Base-by-base conservation (phyloP, 371 early-diverging fungal genomes). In the Mucor mucedo region DNA sequence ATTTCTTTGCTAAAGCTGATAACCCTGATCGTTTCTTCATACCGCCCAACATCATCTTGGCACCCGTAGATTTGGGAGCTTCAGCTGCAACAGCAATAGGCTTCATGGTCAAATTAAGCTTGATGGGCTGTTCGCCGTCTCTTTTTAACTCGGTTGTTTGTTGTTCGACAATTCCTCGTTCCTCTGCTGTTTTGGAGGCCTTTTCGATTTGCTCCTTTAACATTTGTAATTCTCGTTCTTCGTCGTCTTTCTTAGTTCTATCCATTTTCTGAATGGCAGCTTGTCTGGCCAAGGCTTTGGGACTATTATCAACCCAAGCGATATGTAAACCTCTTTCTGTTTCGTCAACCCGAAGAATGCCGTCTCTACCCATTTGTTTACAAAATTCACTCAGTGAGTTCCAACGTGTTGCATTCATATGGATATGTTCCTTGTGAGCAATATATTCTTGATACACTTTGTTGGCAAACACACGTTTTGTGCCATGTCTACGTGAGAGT, bases 371-470 rank as follows among this genome's bases (percentile, higher is more conserved):
- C 40, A 98, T 78, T 66, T 91, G 78, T 72, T 86, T 90, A 60
- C 88, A 88, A 71, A 96, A 98, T 49, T 92, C 96, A 3, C 90
- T 78, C 16, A 98, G 77, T 5, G 95, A 83, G 16, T 85, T 79
- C 98, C 98, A 98, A 56, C 84, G 75, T 0, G 98, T 98, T 4
- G 97, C 86, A 67, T 97, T 98, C 97, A 98, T 97, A 74, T 98
- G 98, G 41, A 95, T 69, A 72, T 98, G 98, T 53, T 91, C 76
- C 29, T 91, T 79, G 74, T 98, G 95, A 9, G 89, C 70, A 65
- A 98, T 95, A 56, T 94, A 93, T 71, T 98, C 98, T 73, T 98
- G 95, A 78, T 98, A 98, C 0, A 98, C 97, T 39, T 87, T 86
- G 72, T 98, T 97, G 38, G 95, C 94, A 44, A 87, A 76, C 4